Evolutionary conservation across 176 grass and related monocot genomes (phyloP).

Genomic region (Carex scoparia): DNA sequence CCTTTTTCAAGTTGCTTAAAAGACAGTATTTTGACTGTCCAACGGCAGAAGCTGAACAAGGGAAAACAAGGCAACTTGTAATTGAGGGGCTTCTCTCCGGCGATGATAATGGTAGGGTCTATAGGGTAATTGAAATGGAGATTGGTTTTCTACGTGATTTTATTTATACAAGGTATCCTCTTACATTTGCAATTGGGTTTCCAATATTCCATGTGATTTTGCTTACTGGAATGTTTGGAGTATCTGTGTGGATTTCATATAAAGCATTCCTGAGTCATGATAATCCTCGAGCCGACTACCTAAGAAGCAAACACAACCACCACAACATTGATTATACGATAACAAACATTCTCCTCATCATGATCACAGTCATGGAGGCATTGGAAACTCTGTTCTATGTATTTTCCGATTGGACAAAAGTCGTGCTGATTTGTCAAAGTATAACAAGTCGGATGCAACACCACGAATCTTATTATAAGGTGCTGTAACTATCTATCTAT

Average conservation of each 20-base stretch:
- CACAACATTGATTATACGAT: constrained; percentile 26
- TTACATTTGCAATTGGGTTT: constrained; percentile 36
- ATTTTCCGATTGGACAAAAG: constrained; percentile 40
- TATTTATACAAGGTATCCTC: constrained; percentile 39
- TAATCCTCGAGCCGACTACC: neutral
- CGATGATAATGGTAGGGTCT: neutral
- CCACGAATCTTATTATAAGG: neutral
- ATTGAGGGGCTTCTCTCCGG: constrained; percentile 19
- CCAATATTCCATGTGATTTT: constrained; percentile 16
- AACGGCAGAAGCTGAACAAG: neutral
- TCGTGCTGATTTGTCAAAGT: neutral
- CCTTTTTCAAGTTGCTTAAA: constrained; percentile 45
- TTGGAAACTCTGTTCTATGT: constrained; percentile 33
- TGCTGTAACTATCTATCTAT: neutral
- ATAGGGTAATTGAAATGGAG: constrained; percentile 33
- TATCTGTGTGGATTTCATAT: constrained; percentile 12
- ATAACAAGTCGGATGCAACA: neutral
- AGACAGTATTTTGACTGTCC: constrained; percentile 13
- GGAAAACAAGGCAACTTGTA: constrained; percentile 4
- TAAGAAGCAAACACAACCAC: neutral
- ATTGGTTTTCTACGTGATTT: constrained; percentile 35
- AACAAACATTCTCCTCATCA: constrained; percentile 21
- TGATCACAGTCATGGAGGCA: constrained; percentile 28
- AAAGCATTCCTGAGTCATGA: neutral
- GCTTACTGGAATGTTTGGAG: constrained; percentile 17